phyloP scores from a whole-genome alignment of 1,284 basidiomycete species.

The Fomitopsis palustris region DNA sequence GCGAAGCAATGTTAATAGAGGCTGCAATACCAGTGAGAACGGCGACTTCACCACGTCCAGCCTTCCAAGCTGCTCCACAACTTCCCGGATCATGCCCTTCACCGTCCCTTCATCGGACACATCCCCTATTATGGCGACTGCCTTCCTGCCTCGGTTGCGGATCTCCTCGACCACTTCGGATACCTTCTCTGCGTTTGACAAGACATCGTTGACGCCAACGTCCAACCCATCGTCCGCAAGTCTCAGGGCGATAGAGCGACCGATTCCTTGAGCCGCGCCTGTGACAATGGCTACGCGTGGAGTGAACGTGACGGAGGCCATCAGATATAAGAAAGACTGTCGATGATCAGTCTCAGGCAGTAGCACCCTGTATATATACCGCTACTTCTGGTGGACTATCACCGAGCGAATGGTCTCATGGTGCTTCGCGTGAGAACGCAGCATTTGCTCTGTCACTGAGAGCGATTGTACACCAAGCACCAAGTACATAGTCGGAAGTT shows the following conservation, averaged over 20 bases:
- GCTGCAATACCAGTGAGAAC: not conserved
- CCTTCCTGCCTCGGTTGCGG: conserved; percentile 20
- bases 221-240: conserved; percentile 38
- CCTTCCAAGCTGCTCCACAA: conserved; percentile 8
- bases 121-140: conserved; percentile 24
- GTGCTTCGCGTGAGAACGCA: no score
- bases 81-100: conserved; percentile 26
- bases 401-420: no score
- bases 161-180: conserved; percentile 27
- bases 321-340: not conserved
- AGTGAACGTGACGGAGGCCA: not conserved
- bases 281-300: conserved; percentile 27
- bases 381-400: no score
- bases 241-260: conserved; percentile 34
- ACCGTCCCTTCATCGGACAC: conserved; percentile 34
- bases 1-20: not conserved
- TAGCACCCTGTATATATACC: no score
- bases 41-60: not conserved
- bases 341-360: no score
- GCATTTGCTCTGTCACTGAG: no score
- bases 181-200: conserved; percentile 20
- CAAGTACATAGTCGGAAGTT: no score
- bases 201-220: conserved; percentile 34
- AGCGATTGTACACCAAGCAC: no score
- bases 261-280: conserved; percentile 34